phyloP scores from a whole-genome alignment of 2,329 filamentous ascomycete genomes.

The Alternaria ventricosa region DNA sequence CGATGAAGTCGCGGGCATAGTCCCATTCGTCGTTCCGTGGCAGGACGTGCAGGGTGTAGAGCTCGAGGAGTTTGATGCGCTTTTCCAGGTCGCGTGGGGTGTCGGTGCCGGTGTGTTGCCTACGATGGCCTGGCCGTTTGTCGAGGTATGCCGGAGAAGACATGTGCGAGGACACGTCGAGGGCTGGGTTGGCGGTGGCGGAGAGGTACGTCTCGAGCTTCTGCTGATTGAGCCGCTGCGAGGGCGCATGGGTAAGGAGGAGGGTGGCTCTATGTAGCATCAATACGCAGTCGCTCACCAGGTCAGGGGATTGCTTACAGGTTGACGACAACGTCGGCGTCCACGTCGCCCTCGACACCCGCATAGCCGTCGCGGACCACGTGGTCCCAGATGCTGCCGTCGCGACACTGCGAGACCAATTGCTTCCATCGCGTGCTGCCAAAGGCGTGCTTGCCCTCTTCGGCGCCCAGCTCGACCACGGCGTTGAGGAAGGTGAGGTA shows the following conservation, averaged over 20 bases:
- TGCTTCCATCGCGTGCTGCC: conserved; percentile 84
- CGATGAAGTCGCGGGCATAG: conserved; percentile 90
- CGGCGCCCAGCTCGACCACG: conserved; percentile 83
- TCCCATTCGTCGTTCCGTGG: conserved; percentile 95
- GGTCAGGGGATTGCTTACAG: conserved; percentile 61
- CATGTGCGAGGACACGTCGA: conserved; percentile 73
- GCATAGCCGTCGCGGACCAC: conserved; percentile 87
- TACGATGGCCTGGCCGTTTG: conserved; percentile 39
- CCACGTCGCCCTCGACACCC: conserved; percentile 86
- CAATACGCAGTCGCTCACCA: background rate
- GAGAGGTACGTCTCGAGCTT: conserved; percentile 89
- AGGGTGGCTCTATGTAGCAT: conserved; percentile 73
- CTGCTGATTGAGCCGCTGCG: conserved; percentile 83
- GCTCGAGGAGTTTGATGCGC: conserved; percentile 88
- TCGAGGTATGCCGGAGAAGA: conserved; percentile 50
- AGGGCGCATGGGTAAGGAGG: conserved; percentile 84
- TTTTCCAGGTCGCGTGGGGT: conserved; percentile 85
- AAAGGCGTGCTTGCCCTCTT: conserved; percentile 89
- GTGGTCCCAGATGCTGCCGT: conserved; percentile 93
- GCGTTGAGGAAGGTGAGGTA: conserved; percentile 94
- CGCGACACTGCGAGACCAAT: conserved; percentile 82
- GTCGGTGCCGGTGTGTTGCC: conserved; percentile 67
- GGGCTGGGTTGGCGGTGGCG: conserved; percentile 72
- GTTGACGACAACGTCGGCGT: conserved; percentile 92
- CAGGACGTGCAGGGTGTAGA: conserved; percentile 95